Conservation (phyloP, 2,329 filamentous ascomycete genomes). For the Apiospora marii region DNA sequence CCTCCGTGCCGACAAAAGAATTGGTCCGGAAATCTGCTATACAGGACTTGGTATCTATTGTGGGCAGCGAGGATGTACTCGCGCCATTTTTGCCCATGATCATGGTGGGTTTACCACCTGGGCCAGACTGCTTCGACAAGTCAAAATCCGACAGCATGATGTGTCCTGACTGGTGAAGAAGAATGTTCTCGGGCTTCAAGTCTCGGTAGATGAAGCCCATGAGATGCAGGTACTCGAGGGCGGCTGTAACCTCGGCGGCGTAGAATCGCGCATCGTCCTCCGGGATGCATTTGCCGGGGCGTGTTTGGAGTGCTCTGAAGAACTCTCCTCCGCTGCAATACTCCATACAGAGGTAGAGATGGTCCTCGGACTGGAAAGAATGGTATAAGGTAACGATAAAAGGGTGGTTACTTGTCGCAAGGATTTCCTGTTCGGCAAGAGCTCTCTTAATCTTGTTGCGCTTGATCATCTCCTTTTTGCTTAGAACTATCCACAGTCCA, state of each 20-base stretch:
- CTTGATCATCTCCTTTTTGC: constrained; percentile 99
- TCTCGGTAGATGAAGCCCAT: constrained; percentile 99
- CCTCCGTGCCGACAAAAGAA: constrained; percentile 97
- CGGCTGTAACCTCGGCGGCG: constrained; percentile 95
- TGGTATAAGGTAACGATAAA: constrained; percentile 99
- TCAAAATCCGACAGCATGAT: constrained; percentile 99
- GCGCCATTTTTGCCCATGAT: constrained; percentile 91
- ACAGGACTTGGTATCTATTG: constrained; percentile 98
- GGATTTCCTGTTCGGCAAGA: constrained; percentile 94
- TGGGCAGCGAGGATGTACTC: constrained; percentile 85
- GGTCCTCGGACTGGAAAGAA: constrained; percentile 98
- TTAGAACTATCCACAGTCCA: constrained; percentile 73
- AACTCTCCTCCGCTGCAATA: constrained; percentile 99
- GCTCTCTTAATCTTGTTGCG: constrained; percentile 99
- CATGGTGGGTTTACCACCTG: constrained; percentile 96
- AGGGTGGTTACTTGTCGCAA: constrained; percentile 97
- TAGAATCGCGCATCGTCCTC: constrained; percentile 98
- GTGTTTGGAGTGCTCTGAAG: constrained; percentile 94
- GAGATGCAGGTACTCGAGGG: constrained; percentile 93
- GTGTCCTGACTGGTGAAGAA: constrained; percentile 98
- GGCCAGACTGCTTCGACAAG: constrained; percentile 95
- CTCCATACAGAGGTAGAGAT: constrained; percentile 99
- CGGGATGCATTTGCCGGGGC: constrained; percentile 95
- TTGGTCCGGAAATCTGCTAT: constrained; percentile 99
- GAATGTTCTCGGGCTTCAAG: constrained; percentile 96